Evolutionary conservation across 2,329 filamentous ascomycete species (phyloP).

Genomic region (Beauveria pseudobassiana): DNA sequence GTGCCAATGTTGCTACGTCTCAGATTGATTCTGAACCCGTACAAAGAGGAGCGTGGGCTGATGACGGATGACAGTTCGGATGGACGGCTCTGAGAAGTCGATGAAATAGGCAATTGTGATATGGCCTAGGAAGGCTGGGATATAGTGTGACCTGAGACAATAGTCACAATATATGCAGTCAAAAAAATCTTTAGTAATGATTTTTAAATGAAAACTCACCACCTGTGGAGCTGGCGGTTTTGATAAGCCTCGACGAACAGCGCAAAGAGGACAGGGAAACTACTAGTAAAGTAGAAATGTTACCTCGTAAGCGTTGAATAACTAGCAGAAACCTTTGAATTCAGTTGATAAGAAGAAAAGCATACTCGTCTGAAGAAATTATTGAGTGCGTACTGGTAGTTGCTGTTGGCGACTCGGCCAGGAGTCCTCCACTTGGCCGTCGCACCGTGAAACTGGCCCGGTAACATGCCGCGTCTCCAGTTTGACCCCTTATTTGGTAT

Average conservation of each 20-base stretch:
- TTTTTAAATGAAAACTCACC: background rate
- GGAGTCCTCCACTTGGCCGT: background rate
- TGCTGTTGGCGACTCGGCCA: background rate
- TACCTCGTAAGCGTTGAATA: too few relatives aligned
- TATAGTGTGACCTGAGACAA: background rate
- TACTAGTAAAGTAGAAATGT: too few relatives aligned
- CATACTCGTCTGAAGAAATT: background rate
- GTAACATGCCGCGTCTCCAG: constrained; percentile 7
- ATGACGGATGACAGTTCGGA: background rate
- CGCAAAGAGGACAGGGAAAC: too few relatives aligned
- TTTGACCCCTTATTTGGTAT: background rate
- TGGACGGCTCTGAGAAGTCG: background rate
- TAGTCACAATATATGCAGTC: background rate
- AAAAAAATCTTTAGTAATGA: too few relatives aligned
- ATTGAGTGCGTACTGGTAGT: background rate
- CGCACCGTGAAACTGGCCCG: constrained; percentile 10
- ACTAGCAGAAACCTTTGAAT: too few relatives aligned
- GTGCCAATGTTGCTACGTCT: background rate
- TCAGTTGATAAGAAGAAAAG: background rate
- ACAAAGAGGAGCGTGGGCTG: background rate
- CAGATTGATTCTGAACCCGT: too few relatives aligned
- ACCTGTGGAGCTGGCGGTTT: too few relatives aligned
- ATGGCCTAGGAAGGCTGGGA: background rate
- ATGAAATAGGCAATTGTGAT: background rate
- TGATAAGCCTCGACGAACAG: too few relatives aligned